These are phyloP conservation scores for Blastobotrys parvus DNA, from an alignment of 805 yeast genomes.

Conservation along the genomic window DNA sequence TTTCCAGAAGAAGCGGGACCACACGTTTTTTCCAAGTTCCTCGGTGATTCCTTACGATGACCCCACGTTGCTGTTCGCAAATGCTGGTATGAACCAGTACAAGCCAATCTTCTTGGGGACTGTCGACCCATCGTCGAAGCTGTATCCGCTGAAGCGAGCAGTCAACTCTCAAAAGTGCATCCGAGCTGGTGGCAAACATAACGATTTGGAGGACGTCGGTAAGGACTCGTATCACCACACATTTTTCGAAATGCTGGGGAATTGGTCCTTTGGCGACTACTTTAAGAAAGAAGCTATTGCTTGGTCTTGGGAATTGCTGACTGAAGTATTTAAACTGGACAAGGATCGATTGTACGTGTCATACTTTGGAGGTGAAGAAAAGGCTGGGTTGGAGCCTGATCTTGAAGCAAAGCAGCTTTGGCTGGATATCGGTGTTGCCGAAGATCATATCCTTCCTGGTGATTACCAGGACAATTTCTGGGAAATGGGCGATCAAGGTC, in stretches of 20 bases:
- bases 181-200: conserved; percentile 98
- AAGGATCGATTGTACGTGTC: conserved; percentile 83
- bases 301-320: conserved; percentile 86
- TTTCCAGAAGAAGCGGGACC: conserved; percentile 55
- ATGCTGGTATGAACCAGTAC: conserved; percentile 99
- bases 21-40: conserved; percentile 82
- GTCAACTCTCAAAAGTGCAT: conserved; percentile 96
- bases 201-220: conserved; percentile 96
- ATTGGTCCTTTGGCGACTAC: conserved; percentile 99
- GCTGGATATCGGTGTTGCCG: conserved; percentile 81
- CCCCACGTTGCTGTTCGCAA: conserved; percentile 92
- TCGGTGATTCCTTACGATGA: conserved; percentile 97
- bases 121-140: conserved; percentile 88
- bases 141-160: conserved; percentile 78
- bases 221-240: conserved; percentile 97
- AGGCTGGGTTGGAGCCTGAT: conserved; percentile 82
- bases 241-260: conserved; percentile 98
- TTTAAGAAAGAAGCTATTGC: conserved; percentile 89
- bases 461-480: conserved; percentile 88
- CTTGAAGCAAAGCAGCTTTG: conserved; percentile 85
- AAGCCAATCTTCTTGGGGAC: conserved; percentile 97
- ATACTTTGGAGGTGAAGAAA: conserved; percentile 89
- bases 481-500: conserved; percentile 99
- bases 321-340: conserved; percentile 73
- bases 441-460: conserved; percentile 91